Evolutionary conservation across 2,329 filamentous ascomycete genomes (phyloP), one percentile per base, ranked within the genome.

Genomic region (Alternaria sp.): DNA sequence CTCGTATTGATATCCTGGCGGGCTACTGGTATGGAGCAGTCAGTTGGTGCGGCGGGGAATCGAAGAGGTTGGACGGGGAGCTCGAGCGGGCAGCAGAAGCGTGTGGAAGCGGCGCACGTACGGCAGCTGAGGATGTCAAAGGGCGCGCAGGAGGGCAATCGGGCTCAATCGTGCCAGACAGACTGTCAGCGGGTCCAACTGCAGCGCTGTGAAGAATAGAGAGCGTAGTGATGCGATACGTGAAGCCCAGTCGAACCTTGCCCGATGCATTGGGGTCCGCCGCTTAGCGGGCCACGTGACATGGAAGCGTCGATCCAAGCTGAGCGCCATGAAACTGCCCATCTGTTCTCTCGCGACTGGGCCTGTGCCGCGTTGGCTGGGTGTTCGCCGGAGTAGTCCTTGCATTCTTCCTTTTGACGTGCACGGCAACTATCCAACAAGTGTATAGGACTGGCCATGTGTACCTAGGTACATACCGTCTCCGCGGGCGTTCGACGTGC

Each of bases 151-250:
- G 65, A 70, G 68, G 68, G 61, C 72, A 71, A 65, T 68, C 67
- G 57, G 61, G 70, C 69, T 76, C 75, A 79, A 77, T 78, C 75
- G 75, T 67, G 70, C 65, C 56, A 68, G 67, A 65, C 59, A 57
- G 68, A 54, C 44, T 36, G 60, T 47, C 62, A 43, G 66, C 63
- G 62, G 68, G 65, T 67, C 73, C 72, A 72, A 73, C 60, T 66
- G 70, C 67, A 68, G 72, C 66, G 74, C 70, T 65, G 69, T 63
- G 71, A 79, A 79, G 73, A 79, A 79, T 79, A 79, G 73, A 73
- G 71, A 74, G 70, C 68, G 72, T 78, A 77, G 75, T 71, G 73
- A 77, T 78, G 75, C 72, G 73, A 67, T 72, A 59, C 62, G 69
- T 69, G 65, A 67, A 67, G 61, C 47, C 58, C 49, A 59, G 60